phyloP scores from a whole-genome alignment of 805 yeast genomes.

The Myxozyma monticola region DNA sequence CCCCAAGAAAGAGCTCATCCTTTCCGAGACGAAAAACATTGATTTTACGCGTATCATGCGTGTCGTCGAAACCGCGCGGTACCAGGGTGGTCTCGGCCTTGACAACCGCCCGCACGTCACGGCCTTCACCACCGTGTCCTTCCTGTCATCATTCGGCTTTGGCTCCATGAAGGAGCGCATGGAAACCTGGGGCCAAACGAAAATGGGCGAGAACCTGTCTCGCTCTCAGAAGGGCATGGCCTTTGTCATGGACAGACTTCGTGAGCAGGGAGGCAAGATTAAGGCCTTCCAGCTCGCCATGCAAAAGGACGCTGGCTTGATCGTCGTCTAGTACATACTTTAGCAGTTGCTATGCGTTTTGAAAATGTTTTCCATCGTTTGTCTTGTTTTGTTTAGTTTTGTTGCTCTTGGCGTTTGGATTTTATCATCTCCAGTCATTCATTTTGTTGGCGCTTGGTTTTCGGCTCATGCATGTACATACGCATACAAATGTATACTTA shows the following conservation, averaged over 20 bases:
- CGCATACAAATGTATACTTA: too few relatives aligned
- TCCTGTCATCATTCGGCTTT: constrained; percentile 52
- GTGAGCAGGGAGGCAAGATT: constrained; percentile 31
- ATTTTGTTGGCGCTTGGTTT: neutral
- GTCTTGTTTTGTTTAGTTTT: neutral
- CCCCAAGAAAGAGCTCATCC: constrained; percentile 54
- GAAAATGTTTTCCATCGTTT: too few relatives aligned
- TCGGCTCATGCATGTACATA: too few relatives aligned
- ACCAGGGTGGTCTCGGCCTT: constrained; percentile 38
- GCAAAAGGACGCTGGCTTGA: constrained; percentile 23
- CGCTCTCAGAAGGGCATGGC: constrained; percentile 72
- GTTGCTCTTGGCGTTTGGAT: neutral
- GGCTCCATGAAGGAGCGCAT: constrained; percentile 68
- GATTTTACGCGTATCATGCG: constrained; percentile 78
- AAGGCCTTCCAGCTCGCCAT: constrained; percentile 28
- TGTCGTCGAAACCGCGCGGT: constrained; percentile 74
- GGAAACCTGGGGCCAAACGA: constrained; percentile 76
- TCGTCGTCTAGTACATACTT: too few relatives aligned
- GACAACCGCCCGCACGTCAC: constrained; percentile 56
- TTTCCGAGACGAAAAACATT: constrained; percentile 74
- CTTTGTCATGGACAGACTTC: constrained; percentile 68
- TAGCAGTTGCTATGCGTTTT: neutral
- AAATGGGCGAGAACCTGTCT: constrained; percentile 65
- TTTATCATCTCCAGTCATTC: constrained; percentile 2
- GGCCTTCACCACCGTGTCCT: constrained; percentile 23